Evolutionary conservation across 2,329 filamentous ascomycete species (phyloP).

Genomic region (Sclerotinia trifoliorum): DNA sequence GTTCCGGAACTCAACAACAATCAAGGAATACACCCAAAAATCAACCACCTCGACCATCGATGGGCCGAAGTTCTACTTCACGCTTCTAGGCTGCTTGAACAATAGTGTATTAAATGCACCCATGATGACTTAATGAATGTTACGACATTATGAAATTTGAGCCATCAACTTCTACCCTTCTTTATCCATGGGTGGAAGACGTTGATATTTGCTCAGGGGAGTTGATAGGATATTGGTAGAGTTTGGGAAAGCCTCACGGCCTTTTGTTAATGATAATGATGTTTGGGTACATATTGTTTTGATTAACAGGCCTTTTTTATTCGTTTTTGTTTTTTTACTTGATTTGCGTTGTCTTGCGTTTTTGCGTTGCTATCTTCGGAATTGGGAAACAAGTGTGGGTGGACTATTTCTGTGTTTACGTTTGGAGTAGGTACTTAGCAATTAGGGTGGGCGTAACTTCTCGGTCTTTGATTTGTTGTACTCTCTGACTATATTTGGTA

Average conservation of each 20-base stretch:
- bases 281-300: constrained; percentile 22
- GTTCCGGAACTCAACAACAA: constrained; percentile 46
- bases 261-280: constrained; percentile 22
- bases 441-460: background rate
- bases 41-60: constrained; percentile 29
- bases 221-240: constrained; percentile 10
- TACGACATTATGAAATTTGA: constrained; percentile 29
- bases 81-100: constrained; percentile 34
- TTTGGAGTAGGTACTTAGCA: constrained; percentile 11
- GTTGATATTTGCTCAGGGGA: constrained; percentile 13
- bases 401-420: constrained; percentile 18
- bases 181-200: constrained; percentile 1
- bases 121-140: constrained; percentile 25
- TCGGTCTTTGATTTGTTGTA: background rate
- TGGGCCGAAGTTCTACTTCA: constrained; percentile 39
- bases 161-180: constrained; percentile 16
- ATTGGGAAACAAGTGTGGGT: constrained; percentile 1
- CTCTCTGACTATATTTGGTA: background rate
- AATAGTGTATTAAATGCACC: constrained; percentile 25
- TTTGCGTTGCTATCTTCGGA: constrained; percentile 12
- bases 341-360: constrained; percentile 10
- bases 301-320: background rate
- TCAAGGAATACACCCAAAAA: constrained; percentile 33
- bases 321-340: constrained; percentile 1
- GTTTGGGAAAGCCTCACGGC: constrained; percentile 17